A percentile compares a stretch with the other conserved stretches of the same genome.
phyloP scores from a whole-genome alignment of 768 basidiomycete genomes.

The Phallus indusiatus region DNA sequence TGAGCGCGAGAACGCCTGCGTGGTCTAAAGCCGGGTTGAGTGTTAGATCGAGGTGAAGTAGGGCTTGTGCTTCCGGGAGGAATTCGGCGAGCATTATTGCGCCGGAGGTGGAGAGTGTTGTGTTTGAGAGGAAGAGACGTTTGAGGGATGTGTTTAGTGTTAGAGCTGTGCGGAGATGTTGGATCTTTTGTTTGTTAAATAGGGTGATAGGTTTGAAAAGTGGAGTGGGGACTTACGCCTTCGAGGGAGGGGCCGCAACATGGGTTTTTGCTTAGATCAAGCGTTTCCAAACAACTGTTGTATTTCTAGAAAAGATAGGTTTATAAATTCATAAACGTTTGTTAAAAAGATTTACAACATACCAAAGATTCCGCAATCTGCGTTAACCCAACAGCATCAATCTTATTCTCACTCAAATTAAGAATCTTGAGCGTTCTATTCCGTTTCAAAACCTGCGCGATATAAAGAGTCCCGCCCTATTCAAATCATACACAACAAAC shows the following conservation, averaged over 20 bases:
- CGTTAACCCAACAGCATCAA: conserved; percentile 74
- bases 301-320: conserved; percentile 60
- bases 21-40: conserved; percentile 65
- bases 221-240: conserved; percentile 51
- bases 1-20: conserved; percentile 89
- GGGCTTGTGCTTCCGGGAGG: conserved; percentile 77
- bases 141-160: conserved; percentile 88
- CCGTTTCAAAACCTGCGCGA: conserved; percentile 92
- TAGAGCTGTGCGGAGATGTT: conserved; percentile 86
- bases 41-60: conserved; percentile 89
- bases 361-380: conserved; percentile 85
- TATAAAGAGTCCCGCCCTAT: conserved; percentile 72
- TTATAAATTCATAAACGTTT: neutral
- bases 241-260: conserved; percentile 85
- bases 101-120: conserved; percentile 67
- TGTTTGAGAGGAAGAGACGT: conserved; percentile 83
- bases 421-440: conserved; percentile 92
- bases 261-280: conserved; percentile 89
- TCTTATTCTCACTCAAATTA: conserved; percentile 89
- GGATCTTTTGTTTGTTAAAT: conserved; percentile 38
- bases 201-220: neutral
- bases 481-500: conserved; percentile 7
- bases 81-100: conserved; percentile 96
- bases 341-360: conserved; percentile 19
- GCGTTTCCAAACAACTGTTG: conserved; percentile 85